A percentile compares a stretch with the other conserved stretches of the same genome.
Conservation (phyloP, 2,329 filamentous ascomycete species). For the Lachnum nothofagi region DNA sequence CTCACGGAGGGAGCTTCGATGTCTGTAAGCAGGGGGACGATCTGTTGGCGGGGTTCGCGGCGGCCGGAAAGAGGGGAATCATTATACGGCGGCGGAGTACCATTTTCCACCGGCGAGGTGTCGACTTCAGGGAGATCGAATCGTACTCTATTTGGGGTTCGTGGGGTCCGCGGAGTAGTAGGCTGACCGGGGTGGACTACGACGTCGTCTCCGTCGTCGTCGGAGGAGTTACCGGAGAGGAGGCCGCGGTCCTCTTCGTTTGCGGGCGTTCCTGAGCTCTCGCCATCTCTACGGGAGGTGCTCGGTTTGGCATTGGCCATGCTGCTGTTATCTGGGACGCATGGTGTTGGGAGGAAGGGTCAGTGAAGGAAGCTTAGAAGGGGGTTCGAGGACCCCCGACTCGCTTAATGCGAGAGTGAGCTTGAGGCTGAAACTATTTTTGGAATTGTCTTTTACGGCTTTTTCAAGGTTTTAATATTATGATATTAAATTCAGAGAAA, state of each 20-base stretch:
- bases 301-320: slow-evolving; percentile 41
- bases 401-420: too few relatives aligned
- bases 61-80: slow-evolving; percentile 27
- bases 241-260: slow-evolving; percentile 39
- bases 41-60: slow-evolving; percentile 26
- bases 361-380: too few relatives aligned
- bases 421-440: too few relatives aligned
- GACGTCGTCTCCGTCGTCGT: slow-evolving; percentile 31
- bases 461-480: too few relatives aligned
- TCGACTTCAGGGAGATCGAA: slow-evolving; percentile 32
- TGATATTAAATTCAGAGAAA: too few relatives aligned
- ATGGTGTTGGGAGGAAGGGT: slow-evolving; percentile 29
- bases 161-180: slow-evolving; percentile 23
- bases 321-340: slow-evolving; percentile 37
- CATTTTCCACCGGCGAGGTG: slow-evolving; percentile 28
- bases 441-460: too few relatives aligned
- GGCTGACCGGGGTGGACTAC: slow-evolving; percentile 22
- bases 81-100: slow-evolving; percentile 41
- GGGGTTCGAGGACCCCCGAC: too few relatives aligned
- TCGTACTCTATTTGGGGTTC: slow-evolving; percentile 33
- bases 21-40: slow-evolving; percentile 67
- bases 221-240: slow-evolving; percentile 30
- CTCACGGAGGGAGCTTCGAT: slow-evolving; percentile 78
- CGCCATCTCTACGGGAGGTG: slow-evolving; percentile 28
- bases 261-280: slow-evolving; percentile 9